Evolutionary conservation across 2,329 filamentous ascomycete species (phyloP).

Genomic region (Fusarium oxysporum): DNA sequence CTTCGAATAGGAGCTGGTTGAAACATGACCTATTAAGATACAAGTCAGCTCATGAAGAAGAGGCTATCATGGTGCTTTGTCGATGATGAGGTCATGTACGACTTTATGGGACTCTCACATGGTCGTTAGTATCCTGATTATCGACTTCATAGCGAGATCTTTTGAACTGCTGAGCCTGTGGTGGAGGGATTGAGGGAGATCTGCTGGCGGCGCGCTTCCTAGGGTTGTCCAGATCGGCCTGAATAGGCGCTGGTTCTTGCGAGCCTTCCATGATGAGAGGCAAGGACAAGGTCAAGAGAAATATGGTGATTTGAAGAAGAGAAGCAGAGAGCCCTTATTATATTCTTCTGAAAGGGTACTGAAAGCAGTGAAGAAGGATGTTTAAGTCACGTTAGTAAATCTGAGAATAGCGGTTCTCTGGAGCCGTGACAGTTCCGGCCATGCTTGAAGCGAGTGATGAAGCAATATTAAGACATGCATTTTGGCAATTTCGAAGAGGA

Average conservation of each 20-base stretch:
- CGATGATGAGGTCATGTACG: neutral
- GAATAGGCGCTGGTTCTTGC: neutral
- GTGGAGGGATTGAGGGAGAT: neutral
- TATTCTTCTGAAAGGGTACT: neutral
- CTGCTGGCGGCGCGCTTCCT: constrained; percentile 11
- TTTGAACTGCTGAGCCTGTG: neutral
- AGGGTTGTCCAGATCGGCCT: neutral
- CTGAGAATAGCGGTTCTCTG: neutral
- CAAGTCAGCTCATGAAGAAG: neutral
- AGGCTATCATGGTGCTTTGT: neutral
- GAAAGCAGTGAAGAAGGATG: neutral
- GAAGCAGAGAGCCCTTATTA: neutral
- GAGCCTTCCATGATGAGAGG: neutral
- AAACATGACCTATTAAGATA: constrained; percentile 5
- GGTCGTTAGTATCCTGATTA: neutral
- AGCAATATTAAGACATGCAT: too few species aligned
- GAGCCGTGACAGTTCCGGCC: neutral
- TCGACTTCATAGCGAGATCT: too few species aligned
- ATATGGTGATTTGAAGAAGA: too few species aligned
- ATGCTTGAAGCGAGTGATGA: neutral
- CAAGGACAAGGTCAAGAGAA: neutral
- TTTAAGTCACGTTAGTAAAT: neutral
- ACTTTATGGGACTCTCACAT: neutral
- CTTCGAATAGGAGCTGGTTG: neutral
- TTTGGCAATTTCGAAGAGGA: accelerated